Base-by-base conservation (phyloP, 208 protist species). In the Trypanosoma avium region DNA sequence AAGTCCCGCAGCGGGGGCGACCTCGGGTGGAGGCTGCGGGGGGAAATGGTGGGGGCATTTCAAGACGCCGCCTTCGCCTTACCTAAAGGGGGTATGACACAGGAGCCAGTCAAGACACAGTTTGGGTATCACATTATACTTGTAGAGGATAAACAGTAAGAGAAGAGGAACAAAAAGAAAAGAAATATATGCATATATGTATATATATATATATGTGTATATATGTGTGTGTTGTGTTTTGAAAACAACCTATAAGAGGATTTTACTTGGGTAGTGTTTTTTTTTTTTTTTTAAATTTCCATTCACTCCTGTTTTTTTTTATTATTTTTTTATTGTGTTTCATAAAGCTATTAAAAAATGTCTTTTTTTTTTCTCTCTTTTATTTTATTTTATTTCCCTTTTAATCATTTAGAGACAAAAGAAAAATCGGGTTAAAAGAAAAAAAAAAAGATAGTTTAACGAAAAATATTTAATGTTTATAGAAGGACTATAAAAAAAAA, bases 51-150 rank as follows among this genome's bases (percentile, higher is more conserved):
- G 43, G 62, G 68, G 17, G 42, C 61, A 0, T 81, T 81, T 65
- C 55, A 72, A 29, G 66, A 81, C 4, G 70, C 46, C 7, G 70
- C 70, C 33, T 77, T 81, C 55, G 63, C 59, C 8, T 56, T 72
- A 22, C 62, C 67, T 30, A 76, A 65, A 26, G 63, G 66, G 4
- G 75, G 70, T 12, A 81, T 73, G 70, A 72, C 64, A 33, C 61
- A 46, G 24, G 55, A 60, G 29, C 75, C 75, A 1, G 70, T 81
- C n/a, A 73, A 77, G 57, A 81, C 75, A 17, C 40, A 58, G 24
- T 77, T 81, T 66, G 75, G 70, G 30, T 81, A 81, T 61, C 75
- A 81, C 57, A 67, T 81, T 22, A 81, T 81, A 56, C 54, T 77
- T 12, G 70, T 81, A 12, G 62, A 72, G 70, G 70, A 77, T 26